Conservation (phyloP, 2,329 filamentous ascomycete species). For the Aspergillus tubingensis region DNA sequence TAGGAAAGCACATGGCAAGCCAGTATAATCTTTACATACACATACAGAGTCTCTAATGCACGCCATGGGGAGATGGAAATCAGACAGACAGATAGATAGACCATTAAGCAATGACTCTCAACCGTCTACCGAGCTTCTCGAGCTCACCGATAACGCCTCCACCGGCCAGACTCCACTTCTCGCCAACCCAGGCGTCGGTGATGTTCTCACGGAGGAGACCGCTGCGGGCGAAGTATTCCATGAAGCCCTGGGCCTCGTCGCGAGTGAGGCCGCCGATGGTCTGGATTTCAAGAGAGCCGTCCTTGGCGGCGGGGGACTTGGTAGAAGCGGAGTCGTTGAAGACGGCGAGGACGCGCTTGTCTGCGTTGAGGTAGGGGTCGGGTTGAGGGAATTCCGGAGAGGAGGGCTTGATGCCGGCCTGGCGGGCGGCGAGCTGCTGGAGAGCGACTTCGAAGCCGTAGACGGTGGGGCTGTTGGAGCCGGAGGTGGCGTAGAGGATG, state of each 20-base stretch:
- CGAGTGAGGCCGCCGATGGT: conserved; percentile 70
- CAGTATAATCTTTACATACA: conserved; percentile 1
- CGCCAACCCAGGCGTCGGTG: conserved; percentile 69
- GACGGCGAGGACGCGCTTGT: conserved; percentile 54
- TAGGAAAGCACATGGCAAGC: neutral
- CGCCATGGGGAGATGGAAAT: neutral
- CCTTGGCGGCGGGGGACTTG: conserved; percentile 31
- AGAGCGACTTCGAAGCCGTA: conserved; percentile 71
- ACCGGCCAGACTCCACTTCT: conserved; percentile 82
- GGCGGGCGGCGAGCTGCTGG: conserved; percentile 49
- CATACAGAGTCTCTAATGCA: neutral
- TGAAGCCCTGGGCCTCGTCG: conserved; percentile 72
- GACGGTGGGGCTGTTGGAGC: conserved; percentile 67
- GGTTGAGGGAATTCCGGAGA: conserved; percentile 48
- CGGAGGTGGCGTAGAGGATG: conserved; percentile 72
- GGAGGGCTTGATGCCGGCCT: conserved; percentile 38
- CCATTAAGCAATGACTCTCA: conserved; percentile 35
- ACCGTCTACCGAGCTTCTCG: conserved; percentile 64
- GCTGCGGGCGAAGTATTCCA: conserved; percentile 93
- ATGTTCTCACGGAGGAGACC: conserved; percentile 73
- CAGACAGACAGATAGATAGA: no score
- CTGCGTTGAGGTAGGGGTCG: conserved; percentile 56
- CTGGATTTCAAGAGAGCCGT: conserved; percentile 48
- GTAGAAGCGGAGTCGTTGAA: conserved; percentile 28
- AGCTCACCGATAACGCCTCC: conserved; percentile 83